Base-by-base conservation (phyloP, 1,139 yeast species). In the Spathaspora sp. region DNA sequence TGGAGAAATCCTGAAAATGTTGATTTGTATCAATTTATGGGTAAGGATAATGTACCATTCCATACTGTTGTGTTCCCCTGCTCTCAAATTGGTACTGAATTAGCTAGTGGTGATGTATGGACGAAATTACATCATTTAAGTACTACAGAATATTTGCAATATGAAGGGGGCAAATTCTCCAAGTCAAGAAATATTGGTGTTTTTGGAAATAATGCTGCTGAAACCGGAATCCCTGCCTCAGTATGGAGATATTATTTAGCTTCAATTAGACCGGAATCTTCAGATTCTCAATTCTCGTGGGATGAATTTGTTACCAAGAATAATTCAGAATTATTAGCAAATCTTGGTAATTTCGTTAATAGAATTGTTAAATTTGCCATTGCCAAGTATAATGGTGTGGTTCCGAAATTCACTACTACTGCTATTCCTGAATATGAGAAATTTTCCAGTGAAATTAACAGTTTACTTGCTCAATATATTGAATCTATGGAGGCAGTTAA, bases 11-110 rank as follows among this genome's bases (percentile, higher is more conserved):
- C 96, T 17, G 90, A 90, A 47, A 57, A 80, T 56, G 97, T 93
- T 53, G 74, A 87, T 56, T 74, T 95, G 55, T 90, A 88, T 67
- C 99, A 93, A 74, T 93, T 93, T 67, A 93, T 93, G 99, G 99
- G 99, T 72, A 93, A 93, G 70, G 99, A 93, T 68, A 93, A 93
- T 61, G 97, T 91, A 57, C 98, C 98, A 37, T 93, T 93, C 89
- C 99, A 93, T 63, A 87, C 97, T 1, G 99, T 95, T 49, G 95
- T 93, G 48, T 93, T 91, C 89, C 99, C 99, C 51, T 83, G 95
- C 41, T 73, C 96, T 38, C 86, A 85, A 68, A 72, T 93, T 43
- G 99, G 98, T 67, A 91, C 99, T 18, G 39, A 18, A 20, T 6
- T 26, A 6, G 29, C 29, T 26, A 27, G 34, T 17, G 72, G 78